These are phyloP conservation scores for Tilletiopsis washingtonensis DNA, from an alignment of 1,284 basidiomycete genomes.

Conservation along the genomic window DNA sequence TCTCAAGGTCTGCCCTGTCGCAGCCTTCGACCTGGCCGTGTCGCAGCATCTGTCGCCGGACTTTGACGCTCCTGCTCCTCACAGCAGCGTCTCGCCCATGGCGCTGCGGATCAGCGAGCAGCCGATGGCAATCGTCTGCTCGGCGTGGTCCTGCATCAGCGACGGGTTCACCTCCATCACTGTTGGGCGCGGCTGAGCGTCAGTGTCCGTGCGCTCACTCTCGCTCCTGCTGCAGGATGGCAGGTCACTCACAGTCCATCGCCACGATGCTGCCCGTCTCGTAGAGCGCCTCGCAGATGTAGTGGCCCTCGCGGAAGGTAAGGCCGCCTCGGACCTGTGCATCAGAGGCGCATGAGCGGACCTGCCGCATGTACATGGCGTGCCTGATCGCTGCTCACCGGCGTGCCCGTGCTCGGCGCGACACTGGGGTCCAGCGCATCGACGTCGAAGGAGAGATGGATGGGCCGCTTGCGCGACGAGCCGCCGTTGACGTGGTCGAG, in stretches of 20 bases:
- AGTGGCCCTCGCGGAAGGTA: constrained; percentile 86
- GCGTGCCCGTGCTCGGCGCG: constrained; percentile 90
- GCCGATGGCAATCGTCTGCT: constrained; percentile 85
- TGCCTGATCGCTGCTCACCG: too few species aligned
- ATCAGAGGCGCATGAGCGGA: background rate
- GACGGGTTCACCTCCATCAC: constrained; percentile 90
- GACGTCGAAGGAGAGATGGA: constrained; percentile 94
- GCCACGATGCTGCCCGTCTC: constrained; percentile 89
- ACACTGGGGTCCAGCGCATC: constrained; percentile 77
- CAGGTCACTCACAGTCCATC: constrained; percentile 50
- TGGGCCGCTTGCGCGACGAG: constrained; percentile 61
- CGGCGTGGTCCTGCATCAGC: constrained; percentile 61
- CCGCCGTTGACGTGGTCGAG: constrained; percentile 73
- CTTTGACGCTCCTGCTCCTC: too few species aligned
- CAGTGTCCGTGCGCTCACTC: too few species aligned
- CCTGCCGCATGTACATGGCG: too few species aligned
- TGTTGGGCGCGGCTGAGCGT: too few species aligned
- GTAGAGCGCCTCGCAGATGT: constrained; percentile 87
- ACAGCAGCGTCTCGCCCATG: constrained; percentile 59
- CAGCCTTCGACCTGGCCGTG: too few species aligned
- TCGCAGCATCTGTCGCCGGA: too few species aligned
- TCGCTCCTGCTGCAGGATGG: background rate
- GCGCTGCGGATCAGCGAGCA: constrained; percentile 85
- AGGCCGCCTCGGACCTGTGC: constrained; percentile 72
- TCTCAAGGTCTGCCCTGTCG: too few species aligned